Evolutionary conservation across 495 filamentous ascomycete species (phyloP).

Genomic region (Diplogelasinospora grovesii): DNA sequence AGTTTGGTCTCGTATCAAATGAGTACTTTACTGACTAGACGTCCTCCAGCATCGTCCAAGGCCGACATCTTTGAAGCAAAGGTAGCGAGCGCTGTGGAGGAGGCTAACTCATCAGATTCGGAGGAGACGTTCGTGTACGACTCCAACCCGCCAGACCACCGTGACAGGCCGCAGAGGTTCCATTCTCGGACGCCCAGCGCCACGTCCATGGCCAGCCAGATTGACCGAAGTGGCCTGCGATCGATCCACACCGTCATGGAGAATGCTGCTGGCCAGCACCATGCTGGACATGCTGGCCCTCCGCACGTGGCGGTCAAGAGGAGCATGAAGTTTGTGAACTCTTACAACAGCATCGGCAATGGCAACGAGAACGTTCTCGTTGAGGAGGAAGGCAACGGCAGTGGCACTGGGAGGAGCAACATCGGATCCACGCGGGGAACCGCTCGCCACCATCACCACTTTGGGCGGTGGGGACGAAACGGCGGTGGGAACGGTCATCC

Average conservation of each 20-base stretch:
- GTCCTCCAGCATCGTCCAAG: slow-evolving; percentile 74
- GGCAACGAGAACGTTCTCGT: slow-evolving; percentile 51
- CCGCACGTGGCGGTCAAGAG: slow-evolving; percentile 72
- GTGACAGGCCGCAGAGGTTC: slow-evolving; percentile 70
- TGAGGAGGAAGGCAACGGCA: slow-evolving; percentile 54
- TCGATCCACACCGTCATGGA: slow-evolving; percentile 55
- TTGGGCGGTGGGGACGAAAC: slow-evolving; percentile 59
- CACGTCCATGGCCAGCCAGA: slow-evolving; percentile 80
- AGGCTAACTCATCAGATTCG: slow-evolving; percentile 84
- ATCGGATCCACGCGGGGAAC: slow-evolving; percentile 59
- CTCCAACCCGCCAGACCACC: slow-evolving; percentile 86
- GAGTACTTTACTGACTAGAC: slow-evolving; percentile 47
- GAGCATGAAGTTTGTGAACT: slow-evolving; percentile 98
- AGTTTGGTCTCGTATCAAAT: slow-evolving; percentile 30
- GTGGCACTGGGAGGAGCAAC: slow-evolving; percentile 50
- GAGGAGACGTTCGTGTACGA: slow-evolving; percentile 99
- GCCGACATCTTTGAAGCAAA: slow-evolving; percentile 97
- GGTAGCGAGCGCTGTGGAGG: slow-evolving; percentile 88
- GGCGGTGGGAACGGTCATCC: slow-evolving; percentile 56
- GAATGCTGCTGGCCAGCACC: too few relatives aligned
- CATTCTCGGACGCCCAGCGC: slow-evolving; percentile 94
- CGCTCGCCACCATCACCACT: slow-evolving; percentile 65
- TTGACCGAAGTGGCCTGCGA: slow-evolving; percentile 60
- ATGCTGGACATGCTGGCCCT: too few relatives aligned
- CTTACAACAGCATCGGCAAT: slow-evolving; percentile 57